Conservation (phyloP, 805 yeast species). For the Cephaloascus albidus region DNA sequence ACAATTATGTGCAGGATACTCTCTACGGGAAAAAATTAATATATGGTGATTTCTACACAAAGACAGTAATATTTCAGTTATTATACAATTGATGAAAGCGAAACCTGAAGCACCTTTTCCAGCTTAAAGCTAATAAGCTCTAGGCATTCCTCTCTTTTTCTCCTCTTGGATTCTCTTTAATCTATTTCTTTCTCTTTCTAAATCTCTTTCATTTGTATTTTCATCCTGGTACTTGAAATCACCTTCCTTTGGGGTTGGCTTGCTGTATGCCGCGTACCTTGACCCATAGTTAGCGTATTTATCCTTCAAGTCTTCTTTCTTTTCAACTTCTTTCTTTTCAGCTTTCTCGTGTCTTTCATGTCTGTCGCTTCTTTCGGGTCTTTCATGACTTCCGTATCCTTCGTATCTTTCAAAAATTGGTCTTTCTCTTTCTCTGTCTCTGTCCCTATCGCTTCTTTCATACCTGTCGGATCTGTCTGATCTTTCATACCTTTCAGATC, state of each 20-base stretch:
- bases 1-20: too few relatives aligned
- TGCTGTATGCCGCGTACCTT: not conserved
- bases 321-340: conserved; percentile 11
- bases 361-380: conserved; percentile 3
- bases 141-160: not conserved
- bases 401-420: conserved; percentile 1
- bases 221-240: not conserved
- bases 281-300: not conserved
- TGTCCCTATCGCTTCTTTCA: not conserved
- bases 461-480: not conserved
- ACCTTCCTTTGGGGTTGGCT: too few relatives aligned
- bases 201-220: conserved; percentile 9
- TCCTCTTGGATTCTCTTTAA: conserved; percentile 6
- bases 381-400: not conserved
- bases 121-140: not conserved
- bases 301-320: not conserved
- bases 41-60: too few relatives aligned
- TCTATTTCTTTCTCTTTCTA: conserved; percentile 12
- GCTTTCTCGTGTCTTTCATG: conserved; percentile 6
- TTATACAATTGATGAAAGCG: too few relatives aligned
- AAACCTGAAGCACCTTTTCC: not conserved
- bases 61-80: too few relatives aligned
- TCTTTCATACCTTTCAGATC: not conserved
- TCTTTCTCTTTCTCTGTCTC: conserved; percentile 1
- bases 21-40: too few relatives aligned